Base-by-base conservation (phyloP, 495 filamentous ascomycete genomes). In the Aspergillus baeticus region DNA sequence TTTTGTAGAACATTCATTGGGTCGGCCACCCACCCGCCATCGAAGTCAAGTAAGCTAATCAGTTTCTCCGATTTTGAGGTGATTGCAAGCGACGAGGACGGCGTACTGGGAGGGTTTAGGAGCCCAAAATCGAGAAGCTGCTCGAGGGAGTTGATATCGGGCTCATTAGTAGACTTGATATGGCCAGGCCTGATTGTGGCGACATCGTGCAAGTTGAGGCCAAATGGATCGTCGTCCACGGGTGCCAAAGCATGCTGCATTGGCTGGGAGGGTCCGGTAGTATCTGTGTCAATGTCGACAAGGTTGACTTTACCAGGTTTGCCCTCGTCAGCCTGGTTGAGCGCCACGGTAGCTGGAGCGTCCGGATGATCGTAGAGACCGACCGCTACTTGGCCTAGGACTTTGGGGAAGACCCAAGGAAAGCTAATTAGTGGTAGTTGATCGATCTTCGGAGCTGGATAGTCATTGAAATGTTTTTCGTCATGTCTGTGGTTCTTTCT, bases 341-440 rank as follows among this genome's bases (percentile, higher is more conserved):
- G 17, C 13, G 45, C 15, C 0, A 34, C n/a, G 10, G 45, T n/a
- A 4, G 11, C 8, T 34, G 31, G 36, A 46, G 34, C 13, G 14
- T 17, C 47, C 15, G 57, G 48, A 11, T 35, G 31, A 7, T 69
- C 66, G 47, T 62, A 69, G 3, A 62, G 62, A 0, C 65, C 58
- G 3, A 72, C 76, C 18, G 89, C 92, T 57, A 98, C 86, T 33
- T 77, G 78, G 5, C 90, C 89, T 1, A 99, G 79, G 49, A 90
- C 76, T 31, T 81, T 72, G 0, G 81, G 73, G 51, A 98, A 95
- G 8, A 98, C 66, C 95, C 94, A 99, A 0, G 94, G 92, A 62
- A 96, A 98, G 61, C 86, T 93, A 63, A 97, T 94, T 20, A 98
- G 69, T 0, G 95, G 94, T 76, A 91, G 83, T 6, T 71, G 70